Evolutionary conservation across 192 early-diverging fungal species (phyloP), one percentile per base, ranked within the genome.

Genomic region (Powellomyces hirtus): DNA sequence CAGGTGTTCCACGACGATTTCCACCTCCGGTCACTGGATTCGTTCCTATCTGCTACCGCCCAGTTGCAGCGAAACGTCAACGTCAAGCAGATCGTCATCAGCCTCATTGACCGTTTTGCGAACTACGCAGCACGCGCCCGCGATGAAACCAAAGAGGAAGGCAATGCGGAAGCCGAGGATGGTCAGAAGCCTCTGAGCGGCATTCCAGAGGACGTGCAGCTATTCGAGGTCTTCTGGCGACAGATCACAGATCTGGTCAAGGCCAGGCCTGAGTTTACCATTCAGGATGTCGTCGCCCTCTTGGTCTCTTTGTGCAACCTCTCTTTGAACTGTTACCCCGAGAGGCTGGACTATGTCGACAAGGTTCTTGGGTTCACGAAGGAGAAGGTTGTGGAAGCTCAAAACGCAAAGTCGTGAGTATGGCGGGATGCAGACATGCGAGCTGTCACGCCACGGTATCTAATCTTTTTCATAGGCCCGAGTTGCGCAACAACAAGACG

Each of bases 1-100:
- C 98, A 99, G 80, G 90, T 92, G 11, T 99, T 99, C 66, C 93
- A 87, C 38, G 98, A 98, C 66, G 96, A 97, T 62, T 98, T 95
- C 77, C 98, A 98, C 64, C 74, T 99, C 36, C 85, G 91, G 34
- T 94, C 94, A 1, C 83, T 99, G 38, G 91, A 91, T 20, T 83
- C 88, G 42, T 90, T 97, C 65, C 82, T 99, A 51, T 89, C 91
- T 4, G 94, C 94, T 13, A 94, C 92, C 8, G 94, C 92, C 8
- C 90, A 91, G 73, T 79, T 99, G 24, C 88, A 95, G 30, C 92
- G 90, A 10, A 89, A 90, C 66, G 95, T 99, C 42, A 97, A 96
- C 76, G 91, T 98, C 30, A 99, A 98, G 68, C 89, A 90, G 60
- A 98, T 97, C 66, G 93, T 99, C 29, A 95, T 99, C 68, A 89